Evolutionary conservation across 768 basidiomycete genomes (phyloP).

Genomic region (Russula dissimulans): DNA sequence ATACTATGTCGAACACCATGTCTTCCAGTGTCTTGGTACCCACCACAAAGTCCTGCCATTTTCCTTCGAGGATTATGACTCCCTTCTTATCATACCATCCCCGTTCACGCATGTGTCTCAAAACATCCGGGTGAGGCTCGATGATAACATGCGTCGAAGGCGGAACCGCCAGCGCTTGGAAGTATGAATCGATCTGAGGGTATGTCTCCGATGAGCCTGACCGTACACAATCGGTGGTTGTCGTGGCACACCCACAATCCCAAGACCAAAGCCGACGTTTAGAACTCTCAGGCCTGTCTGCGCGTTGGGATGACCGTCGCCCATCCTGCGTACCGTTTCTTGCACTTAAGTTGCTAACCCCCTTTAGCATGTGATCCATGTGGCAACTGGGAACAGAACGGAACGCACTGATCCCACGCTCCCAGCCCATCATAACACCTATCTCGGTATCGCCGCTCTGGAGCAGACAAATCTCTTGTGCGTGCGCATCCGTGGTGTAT

Average conservation of each 20-base stretch:
- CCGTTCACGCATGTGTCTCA: slow-evolving; percentile 62
- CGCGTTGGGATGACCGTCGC: slow-evolving; percentile 39
- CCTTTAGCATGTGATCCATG: slow-evolving; percentile 15
- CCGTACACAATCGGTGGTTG: not conserved
- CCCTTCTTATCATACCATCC: slow-evolving; percentile 75
- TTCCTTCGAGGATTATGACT: slow-evolving; percentile 76
- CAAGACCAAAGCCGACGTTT: slow-evolving; percentile 92
- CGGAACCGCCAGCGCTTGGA: slow-evolving; percentile 51
- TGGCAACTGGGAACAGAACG: not conserved
- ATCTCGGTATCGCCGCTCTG: slow-evolving; percentile 59
- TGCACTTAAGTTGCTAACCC: slow-evolving; percentile 43
- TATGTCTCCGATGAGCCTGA: not conserved
- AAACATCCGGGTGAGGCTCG: slow-evolving; percentile 89
- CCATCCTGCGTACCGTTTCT: slow-evolving; percentile 63
- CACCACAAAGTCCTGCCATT: slow-evolving; percentile 87
- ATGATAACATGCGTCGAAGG: slow-evolving; percentile 81
- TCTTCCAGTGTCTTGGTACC: slow-evolving; percentile 46
- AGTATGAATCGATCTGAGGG: slow-evolving; percentile 69
- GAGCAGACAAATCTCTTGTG: slow-evolving; percentile 77
- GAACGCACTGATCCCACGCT: slow-evolving; percentile 61
- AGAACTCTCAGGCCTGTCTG: slow-evolving; percentile 51
- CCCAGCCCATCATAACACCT: slow-evolving; percentile 99
- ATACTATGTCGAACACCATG: slow-evolving; percentile 78
- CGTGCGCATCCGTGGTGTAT: slow-evolving; percentile 59
- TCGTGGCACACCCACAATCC: slow-evolving; percentile 51